These are phyloP conservation scores for Xylariaceae sp. DNA, from an alignment of 2,329 filamentous ascomycete species.

Conservation along the genomic window DNA sequence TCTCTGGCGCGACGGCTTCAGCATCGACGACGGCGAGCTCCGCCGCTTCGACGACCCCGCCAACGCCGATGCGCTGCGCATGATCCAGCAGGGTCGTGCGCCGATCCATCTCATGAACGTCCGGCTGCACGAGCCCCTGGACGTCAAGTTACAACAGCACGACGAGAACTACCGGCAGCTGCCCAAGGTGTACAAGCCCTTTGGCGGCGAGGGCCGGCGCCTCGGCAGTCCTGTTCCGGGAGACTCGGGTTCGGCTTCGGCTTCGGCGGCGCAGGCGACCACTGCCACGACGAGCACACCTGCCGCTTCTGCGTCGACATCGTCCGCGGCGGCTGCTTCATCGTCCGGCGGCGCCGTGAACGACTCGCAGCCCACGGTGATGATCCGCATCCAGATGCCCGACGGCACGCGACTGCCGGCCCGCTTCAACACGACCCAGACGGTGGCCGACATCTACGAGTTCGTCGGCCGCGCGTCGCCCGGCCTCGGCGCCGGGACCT, in stretches of 20 bases:
- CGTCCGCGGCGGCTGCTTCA: conserved; percentile 9
- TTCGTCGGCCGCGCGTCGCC: conserved; percentile 62
- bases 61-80: conserved; percentile 62
- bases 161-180: conserved; percentile 65
- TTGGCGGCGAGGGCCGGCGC: conserved; percentile 62
- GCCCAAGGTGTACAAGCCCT: conserved; percentile 70
- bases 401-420: conserved; percentile 71
- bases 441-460: conserved; percentile 67
- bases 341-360: conserved; percentile 41
- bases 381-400: conserved; percentile 68
- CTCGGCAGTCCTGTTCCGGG: conserved; percentile 73
- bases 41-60: conserved; percentile 71
- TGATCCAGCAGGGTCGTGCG: conserved; percentile 71
- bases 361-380: conserved; percentile 58
- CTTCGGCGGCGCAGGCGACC: conserved; percentile 23
- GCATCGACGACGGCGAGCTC: conserved; percentile 72
- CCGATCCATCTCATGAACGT: conserved; percentile 75
- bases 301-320: conserved; percentile 19
- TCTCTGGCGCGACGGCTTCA: conserved; percentile 79
- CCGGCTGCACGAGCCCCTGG: conserved; percentile 63
- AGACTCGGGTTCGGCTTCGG: conserved; percentile 26
- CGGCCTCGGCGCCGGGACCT: conserved; percentile 49
- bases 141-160: conserved; percentile 72
- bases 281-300: conserved; percentile 24
- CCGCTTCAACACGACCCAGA: conserved; percentile 74